Evolutionary conservation across 306 rosid species (phyloP), one percentile per base, ranked within the genome.

Genomic region (Glycine tomentella): DNA sequence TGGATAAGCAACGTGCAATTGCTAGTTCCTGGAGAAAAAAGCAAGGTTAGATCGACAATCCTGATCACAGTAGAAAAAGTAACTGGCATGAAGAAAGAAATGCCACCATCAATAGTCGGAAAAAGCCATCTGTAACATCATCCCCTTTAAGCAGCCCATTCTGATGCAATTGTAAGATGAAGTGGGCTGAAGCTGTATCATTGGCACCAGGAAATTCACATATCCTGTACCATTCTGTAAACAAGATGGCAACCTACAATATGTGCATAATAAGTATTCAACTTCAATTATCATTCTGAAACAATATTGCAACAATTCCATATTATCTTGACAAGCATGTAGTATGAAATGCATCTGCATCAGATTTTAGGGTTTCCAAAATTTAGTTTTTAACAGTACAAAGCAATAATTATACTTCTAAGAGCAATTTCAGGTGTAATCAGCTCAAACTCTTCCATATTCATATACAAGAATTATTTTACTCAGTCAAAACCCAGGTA

Each of bases 141-240:
- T 96, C 99, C 46, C 97, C 99, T 87, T 96, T 93, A 67, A 96
- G 86, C 46, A 93, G 76, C 65, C 97, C 99, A 75, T 80, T 88
- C 79, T 94, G 94, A 80, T 92, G 92, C 77, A 96, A 83, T 74
- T 96, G 97, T 63, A 87, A 36, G 77, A 92, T 84, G 84, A 88
- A 93, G 85, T 89, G 93, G 66, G 91, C 5, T 82, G 85, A 82
- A 46, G 90, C 86, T 36, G 87, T 81, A 76, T 93, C 99, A 38
- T 87, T 92, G 73, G 90, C 86, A 84, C 93, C 92, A 42, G 98
- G 95, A 49, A 87, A 90, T 71, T 96, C 99, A 81, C 97, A 96
- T 69, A 93, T 89, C 70, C 87, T 87, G 86, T 87, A 96, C 99
- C 98, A 96, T 72, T 96, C 97, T 5, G 88, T 78, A 48, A 93